Evolutionary conservation across 805 yeast genomes (phyloP), one percentile per base, ranked within the genome.

Genomic region (Zygoascus biomembranicola): DNA sequence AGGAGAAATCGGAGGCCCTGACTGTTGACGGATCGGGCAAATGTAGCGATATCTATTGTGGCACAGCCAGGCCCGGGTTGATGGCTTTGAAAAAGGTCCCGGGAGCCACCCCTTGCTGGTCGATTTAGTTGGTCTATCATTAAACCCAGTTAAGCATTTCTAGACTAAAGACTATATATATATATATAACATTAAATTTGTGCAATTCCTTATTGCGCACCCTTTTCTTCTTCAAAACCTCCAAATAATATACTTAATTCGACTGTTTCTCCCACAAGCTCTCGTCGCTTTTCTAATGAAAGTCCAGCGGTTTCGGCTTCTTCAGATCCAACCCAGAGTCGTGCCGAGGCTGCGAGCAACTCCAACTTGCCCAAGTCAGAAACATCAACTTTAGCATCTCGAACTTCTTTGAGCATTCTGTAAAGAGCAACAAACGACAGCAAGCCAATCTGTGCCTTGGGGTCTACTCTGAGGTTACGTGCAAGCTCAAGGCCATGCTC

Each of bases 241-340:
- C 69, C 68, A 55, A 63, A 60, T 44, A 63, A 54, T 55, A 58
- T 53, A 20, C 66, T 63, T 55, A 65, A 55, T 47, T 61, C 51
- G 19, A 68, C 67, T 28, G 66, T 66, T 50, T 64, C 61, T 48
- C 64, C 64, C 8, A 65, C 69, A n/a, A 68, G 50, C 48, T 56
- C 56, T 32, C 69, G 53, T 32, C 72, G 61, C 28, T 59, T 47
- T 9, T 57, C 58, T 26, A 65, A 54, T 10, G 60, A 35, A 28
- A 68, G 43, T 8, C 67, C 68, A 28, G 55, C 61, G 2, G 50
- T 51, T 23, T 63, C 69, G 18, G 67, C 69, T 31, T 58, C 58
- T 23, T 65, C 68, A 26, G 68, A 61, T 32, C 72, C 72, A 37
- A 69, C 59, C 71, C 72, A 68, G 31, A 67, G 55, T 18, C 72